Conservation (phyloP, 192 early-diverging fungal genomes). For the Rhizophlyctis rosea region DNA sequence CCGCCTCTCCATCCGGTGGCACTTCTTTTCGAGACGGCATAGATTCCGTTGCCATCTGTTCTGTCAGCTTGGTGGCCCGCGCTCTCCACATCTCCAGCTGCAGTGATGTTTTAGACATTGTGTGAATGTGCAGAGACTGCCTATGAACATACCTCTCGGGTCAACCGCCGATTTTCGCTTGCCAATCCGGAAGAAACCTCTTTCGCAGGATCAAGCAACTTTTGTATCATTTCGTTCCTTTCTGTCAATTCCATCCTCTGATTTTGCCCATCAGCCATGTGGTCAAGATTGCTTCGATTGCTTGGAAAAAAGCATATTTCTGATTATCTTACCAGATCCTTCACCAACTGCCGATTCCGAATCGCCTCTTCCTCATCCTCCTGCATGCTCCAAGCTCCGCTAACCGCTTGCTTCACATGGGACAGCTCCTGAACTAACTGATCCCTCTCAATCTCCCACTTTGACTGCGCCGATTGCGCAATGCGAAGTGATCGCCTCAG, state of each 20-base stretch:
- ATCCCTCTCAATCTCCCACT: constrained; percentile 35
- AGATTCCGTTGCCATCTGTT: constrained; percentile 20
- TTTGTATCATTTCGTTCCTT: constrained; percentile 28
- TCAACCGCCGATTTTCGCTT: constrained; percentile 26
- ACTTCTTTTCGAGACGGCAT: neutral
- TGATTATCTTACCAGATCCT: constrained; percentile 11
- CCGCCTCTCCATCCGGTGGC: constrained; percentile 1
- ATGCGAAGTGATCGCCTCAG: constrained; percentile 25
- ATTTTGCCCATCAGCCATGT: neutral
- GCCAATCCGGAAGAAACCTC: constrained; percentile 4
- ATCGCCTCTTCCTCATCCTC: neutral
- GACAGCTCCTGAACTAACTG: constrained; percentile 21
- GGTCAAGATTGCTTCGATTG: too few species aligned
- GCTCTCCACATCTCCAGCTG: constrained; percentile 39
- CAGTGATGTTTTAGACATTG: neutral
- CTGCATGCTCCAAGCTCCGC: constrained; percentile 1
- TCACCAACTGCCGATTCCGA: constrained; percentile 4
- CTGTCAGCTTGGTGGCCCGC: constrained; percentile 29
- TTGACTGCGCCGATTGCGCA: too few species aligned
- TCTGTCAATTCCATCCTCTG: constrained; percentile 21
- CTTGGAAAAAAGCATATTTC: neutral
- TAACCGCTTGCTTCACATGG: constrained; percentile 9
- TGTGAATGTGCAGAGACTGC: neutral
- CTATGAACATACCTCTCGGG: constrained; percentile 14
- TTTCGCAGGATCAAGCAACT: constrained; percentile 28